Percentiles rank a stretch among this genome's conserved stretches.
These are phyloP conservation scores for Endocalyx cinctus DNA, from an alignment of 2,329 filamentous ascomycete species.

Conservation along the genomic window DNA sequence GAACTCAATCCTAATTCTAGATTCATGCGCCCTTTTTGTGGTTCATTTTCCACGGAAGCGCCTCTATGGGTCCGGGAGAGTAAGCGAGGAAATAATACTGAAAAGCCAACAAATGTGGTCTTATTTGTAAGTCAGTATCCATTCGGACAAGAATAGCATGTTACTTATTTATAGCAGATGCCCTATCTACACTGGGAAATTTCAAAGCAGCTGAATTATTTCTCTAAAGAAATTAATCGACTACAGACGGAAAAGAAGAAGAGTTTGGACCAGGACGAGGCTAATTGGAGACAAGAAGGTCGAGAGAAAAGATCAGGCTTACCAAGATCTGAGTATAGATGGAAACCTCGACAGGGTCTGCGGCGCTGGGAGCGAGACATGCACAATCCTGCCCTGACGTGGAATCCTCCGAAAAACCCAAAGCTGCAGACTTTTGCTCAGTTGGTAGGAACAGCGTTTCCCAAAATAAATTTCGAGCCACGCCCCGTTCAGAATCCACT, in stretches of 20 bases:
- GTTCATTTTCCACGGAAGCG: slow-evolving; percentile 1
- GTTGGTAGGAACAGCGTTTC: neutral
- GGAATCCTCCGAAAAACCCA: no score
- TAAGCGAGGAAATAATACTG: neutral
- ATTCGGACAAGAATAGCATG: neutral
- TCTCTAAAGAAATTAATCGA: slow-evolving; percentile 1
- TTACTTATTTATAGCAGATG: slow-evolving; percentile 4
- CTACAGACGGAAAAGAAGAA: neutral
- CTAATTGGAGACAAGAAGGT: neutral
- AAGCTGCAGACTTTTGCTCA: neutral
- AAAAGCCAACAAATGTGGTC: neutral
- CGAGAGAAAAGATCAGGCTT: neutral
- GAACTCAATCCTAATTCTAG: slow-evolving; percentile 3
- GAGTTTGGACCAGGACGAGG: neutral
- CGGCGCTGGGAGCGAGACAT: no score
- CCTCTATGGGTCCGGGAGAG: neutral
- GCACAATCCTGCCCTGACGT: no score
- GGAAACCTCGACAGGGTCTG: no score
- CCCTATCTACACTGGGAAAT: slow-evolving; percentile 13
- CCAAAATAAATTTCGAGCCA: neutral
- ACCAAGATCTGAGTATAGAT: no score
- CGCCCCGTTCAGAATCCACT: neutral
- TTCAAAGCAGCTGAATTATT: slow-evolving; percentile 4
- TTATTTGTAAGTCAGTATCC: neutral
- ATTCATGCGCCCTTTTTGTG: slow-evolving; percentile 12